Base-by-base conservation (phyloP, 768 basidiomycete species). In the Phanerochaete sordida region DNA sequence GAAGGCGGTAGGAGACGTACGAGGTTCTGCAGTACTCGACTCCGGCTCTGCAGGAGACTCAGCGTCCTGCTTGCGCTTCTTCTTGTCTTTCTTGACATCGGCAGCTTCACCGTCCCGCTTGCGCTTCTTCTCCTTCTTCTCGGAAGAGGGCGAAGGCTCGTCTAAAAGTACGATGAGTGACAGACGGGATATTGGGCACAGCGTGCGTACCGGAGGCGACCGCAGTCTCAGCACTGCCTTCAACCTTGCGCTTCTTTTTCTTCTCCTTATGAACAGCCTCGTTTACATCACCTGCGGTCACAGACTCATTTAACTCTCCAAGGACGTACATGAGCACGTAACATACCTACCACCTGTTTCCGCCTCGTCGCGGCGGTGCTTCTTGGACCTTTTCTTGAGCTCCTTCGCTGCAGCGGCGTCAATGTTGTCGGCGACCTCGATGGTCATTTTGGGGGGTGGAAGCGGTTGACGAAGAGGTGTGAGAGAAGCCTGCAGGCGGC, bases 111-210 rank as follows among this genome's bases (percentile, higher is more conserved):
- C 69, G 30, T 78, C 73, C 8, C 74, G 73, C 63, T 80, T 79
- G 30, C 74, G 75, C 66, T 77, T 80, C 65, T 72, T 73, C 72
- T 76, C 76, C 47, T 73, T 71, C 7, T 44, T 15, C 26, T 63
- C 58, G 1, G 37, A 15, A 2, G 56, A 47, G 55, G 51, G 26
- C 11, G 24, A 7, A 0, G 23, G 23, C 43, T 15, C 51, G 1
- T 35, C 21, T 39, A 23, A 39, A 28, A 5, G 53, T 21, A 43
- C 37, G 31, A 16, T 51, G 19, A 51, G 50, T 6, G 8, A 28
- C 50, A n/a, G n/a, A 16, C 19, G 19, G 4, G 9, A 33, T n/a
- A 19, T 13, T 21, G 30, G 13, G 3, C 21, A 39, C 16, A 27
- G 47, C 24, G 27, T 8, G 27, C 56, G n/a, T 33, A 21, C 45